These are phyloP conservation scores for Ramalina peruviana DNA, from an alignment of 495 filamentous ascomycete genomes.

Conservation along the genomic window DNA sequence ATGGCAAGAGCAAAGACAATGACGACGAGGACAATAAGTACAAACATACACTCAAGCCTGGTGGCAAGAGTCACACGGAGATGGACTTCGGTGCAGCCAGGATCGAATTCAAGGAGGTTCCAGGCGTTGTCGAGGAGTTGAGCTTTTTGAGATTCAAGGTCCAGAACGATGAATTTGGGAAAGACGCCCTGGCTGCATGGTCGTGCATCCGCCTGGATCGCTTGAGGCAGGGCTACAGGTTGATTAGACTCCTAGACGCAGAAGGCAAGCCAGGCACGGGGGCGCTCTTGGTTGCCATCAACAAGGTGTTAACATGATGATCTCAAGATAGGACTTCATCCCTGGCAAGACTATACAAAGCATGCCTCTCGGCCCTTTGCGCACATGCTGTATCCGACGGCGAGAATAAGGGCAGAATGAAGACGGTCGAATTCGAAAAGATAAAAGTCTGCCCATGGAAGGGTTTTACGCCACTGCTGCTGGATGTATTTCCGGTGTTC, in stretches of 20 bases:
- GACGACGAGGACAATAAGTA: conserved; percentile 32
- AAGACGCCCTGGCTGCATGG: conserved; percentile 72
- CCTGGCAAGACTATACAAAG: too few relatives aligned
- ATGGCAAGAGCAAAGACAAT: conserved; percentile 23
- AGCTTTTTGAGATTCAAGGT: conserved; percentile 80
- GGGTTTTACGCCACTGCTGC: too few relatives aligned
- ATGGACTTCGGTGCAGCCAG: conserved; percentile 58
- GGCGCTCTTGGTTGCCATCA: conserved; percentile 54
- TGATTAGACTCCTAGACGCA: conserved; percentile 56
- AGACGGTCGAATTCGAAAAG: too few relatives aligned
- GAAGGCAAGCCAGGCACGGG: conserved; percentile 48
- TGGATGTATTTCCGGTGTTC: too few relatives aligned
- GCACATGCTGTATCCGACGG: too few relatives aligned
- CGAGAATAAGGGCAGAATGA: too few relatives aligned
- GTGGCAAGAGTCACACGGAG: conserved; percentile 39
- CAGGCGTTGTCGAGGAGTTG: conserved; percentile 59
- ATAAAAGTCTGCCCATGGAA: too few relatives aligned
- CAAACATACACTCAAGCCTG: conserved; percentile 48
- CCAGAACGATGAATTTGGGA: conserved; percentile 64
- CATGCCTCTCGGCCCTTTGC: too few relatives aligned
- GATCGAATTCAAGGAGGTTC: conserved; percentile 45
- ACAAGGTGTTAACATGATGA: conserved; percentile 26
- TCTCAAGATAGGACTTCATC: too few relatives aligned
- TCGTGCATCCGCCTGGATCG: conserved; percentile 75
- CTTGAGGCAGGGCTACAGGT: conserved; percentile 56